Percentiles rank a stretch among this genome's conserved stretches.
Evolutionary conservation across 176 grass and related monocot genomes (phyloP).

Genomic region (Dactylis glomerata): DNA sequence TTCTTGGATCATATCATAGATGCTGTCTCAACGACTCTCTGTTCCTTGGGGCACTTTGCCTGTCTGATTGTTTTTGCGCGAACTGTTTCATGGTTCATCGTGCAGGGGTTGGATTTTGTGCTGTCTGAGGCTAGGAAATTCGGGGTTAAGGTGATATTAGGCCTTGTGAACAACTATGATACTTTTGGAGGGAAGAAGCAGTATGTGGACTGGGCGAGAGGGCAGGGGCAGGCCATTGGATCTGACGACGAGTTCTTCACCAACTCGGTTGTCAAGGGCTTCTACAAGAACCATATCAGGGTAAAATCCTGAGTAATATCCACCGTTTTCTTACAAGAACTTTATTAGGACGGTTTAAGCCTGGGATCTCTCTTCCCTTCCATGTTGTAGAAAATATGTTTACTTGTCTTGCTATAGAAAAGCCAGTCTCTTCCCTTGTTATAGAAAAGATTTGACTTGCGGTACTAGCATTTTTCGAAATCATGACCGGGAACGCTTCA

Average conservation of each 20-base stretch:
- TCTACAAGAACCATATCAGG: constrained; percentile 95
- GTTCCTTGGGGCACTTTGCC: neutral
- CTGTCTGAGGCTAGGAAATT: constrained; percentile 71
- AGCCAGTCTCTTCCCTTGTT: neutral
- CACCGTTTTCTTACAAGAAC: neutral
- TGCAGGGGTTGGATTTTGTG: constrained; percentile 90
- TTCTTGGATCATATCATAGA: neutral
- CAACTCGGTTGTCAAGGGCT: constrained; percentile 61
- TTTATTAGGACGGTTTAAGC: neutral
- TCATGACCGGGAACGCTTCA: neutral
- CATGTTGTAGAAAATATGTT: neutral
- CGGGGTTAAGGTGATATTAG: constrained; percentile 71
- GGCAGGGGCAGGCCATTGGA: constrained; percentile 66
- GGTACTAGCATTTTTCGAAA: neutral
- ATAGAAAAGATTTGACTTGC: neutral
- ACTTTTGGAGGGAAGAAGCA: constrained; percentile 89
- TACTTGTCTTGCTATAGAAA: too few relatives aligned
- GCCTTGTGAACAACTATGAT: constrained; percentile 87
- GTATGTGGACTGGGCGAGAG: constrained; percentile 92
- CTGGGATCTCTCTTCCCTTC: neutral
- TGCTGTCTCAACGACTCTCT: neutral
- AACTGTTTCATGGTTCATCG: neutral
- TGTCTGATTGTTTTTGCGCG: neutral
- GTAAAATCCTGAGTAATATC: constrained; percentile 12
- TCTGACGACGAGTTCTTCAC: constrained; percentile 93